Percentiles rank a stretch among this genome's conserved stretches.
These are phyloP conservation scores for Ophiocordyceps robertsii DNA, from an alignment of 2,329 filamentous ascomycete genomes.

Conservation along the genomic window DNA sequence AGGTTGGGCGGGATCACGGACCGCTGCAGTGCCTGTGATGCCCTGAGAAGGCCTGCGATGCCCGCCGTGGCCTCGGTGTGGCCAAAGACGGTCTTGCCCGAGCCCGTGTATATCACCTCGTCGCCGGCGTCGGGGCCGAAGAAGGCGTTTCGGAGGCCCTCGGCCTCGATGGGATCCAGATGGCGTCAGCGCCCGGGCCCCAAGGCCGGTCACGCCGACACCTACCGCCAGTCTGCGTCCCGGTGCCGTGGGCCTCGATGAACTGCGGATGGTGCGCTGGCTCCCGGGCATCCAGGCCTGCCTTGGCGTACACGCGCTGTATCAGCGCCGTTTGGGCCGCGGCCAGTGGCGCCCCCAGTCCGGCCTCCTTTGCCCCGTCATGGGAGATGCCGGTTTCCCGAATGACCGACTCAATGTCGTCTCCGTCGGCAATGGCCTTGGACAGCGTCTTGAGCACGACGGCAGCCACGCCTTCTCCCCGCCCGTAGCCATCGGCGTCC, in stretches of 20 bases:
- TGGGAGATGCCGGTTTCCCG: constrained; percentile 9
- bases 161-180: no score
- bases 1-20: constrained; percentile 16
- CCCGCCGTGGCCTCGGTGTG: constrained; percentile 12
- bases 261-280: no score
- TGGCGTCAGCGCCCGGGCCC: no score
- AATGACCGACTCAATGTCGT: constrained; percentile 13
- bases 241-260: no score
- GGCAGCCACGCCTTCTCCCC: constrained; percentile 35
- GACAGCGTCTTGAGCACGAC: constrained; percentile 32
- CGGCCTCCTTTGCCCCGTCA: constrained; percentile 13
- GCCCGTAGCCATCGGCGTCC: constrained; percentile 34
- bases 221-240: no score
- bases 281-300: no score
- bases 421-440: constrained; percentile 22
- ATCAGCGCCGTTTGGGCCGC: constrained; percentile 4
- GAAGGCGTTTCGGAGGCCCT: no score
- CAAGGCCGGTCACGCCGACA: no score
- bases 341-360: constrained; percentile 21
- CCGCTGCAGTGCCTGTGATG: constrained; percentile 5
- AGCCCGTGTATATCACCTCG: constrained; percentile 9
- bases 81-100: constrained; percentile 13
- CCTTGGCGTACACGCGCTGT: no score
- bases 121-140: not conserved
- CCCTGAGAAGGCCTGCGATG: constrained; percentile 9